Percentiles rank a stretch among this genome's conserved stretches.
Conservation (phyloP, 306 rosid species). For the Biancaea sappan region DNA sequence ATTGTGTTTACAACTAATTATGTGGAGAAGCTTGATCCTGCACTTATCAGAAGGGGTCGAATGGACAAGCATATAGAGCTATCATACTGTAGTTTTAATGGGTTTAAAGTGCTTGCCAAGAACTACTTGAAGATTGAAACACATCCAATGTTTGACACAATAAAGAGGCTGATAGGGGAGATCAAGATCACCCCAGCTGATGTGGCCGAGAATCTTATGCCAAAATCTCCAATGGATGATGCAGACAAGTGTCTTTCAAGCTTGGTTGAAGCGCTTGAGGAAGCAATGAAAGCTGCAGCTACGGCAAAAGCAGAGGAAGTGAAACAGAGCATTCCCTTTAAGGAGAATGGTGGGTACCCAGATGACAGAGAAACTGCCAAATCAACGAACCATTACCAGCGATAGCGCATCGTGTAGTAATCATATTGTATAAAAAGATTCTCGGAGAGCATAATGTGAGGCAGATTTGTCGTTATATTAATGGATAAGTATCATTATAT, state of each 20-base stretch:
- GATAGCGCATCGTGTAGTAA: constrained; percentile 7
- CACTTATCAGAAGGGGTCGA: constrained; percentile 80
- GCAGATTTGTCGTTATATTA: constrained; percentile 33
- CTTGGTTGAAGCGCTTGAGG: constrained; percentile 62
- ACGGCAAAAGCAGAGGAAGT: constrained; percentile 40
- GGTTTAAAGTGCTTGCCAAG: constrained; percentile 72
- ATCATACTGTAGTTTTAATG: constrained; percentile 72
- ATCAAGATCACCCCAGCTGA: constrained; percentile 75
- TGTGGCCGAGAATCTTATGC: constrained; percentile 93
- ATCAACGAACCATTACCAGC: constrained; percentile 18
- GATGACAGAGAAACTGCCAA: constrained; percentile 25
- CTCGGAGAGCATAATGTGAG: constrained; percentile 16
- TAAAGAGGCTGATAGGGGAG: constrained; percentile 49
- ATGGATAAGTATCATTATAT: constrained; percentile 8
- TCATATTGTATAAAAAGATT: constrained; percentile 10
- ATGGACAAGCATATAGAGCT: constrained; percentile 90
- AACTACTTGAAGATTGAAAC: constrained; percentile 62
- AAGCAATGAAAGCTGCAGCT: constrained; percentile 38
- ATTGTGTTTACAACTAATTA: constrained; percentile 80
- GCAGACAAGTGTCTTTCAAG: constrained; percentile 59
- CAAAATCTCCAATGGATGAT: constrained; percentile 68
- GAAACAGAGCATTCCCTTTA: constrained; percentile 32
- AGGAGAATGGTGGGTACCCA: constrained; percentile 29
- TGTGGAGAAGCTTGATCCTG: constrained; percentile 90
- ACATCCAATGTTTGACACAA: constrained; percentile 58